Evolutionary conservation across 352 stramenopile species (phyloP).

Genomic region (Peronospora farinosa): DNA sequence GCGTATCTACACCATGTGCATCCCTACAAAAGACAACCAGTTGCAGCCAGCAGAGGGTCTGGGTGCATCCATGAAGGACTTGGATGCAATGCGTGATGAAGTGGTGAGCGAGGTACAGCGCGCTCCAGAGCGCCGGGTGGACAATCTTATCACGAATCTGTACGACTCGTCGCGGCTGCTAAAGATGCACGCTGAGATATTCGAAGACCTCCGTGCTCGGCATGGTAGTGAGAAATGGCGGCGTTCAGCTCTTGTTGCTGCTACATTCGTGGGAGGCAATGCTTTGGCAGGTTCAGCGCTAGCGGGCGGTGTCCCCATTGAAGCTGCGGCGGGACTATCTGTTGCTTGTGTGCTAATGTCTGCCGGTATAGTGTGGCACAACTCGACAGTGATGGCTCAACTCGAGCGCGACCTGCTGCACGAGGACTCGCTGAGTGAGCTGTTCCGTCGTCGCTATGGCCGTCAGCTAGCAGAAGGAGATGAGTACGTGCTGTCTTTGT

Average conservation of each 20-base stretch:
- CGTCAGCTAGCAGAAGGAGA: slow-evolving; percentile 94
- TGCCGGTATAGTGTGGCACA: slow-evolving; percentile 86
- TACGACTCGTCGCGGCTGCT: slow-evolving; percentile 89
- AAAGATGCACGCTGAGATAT: slow-evolving; percentile 92
- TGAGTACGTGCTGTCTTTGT: slow-evolving; percentile 94
- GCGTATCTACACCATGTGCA: slow-evolving; percentile 99
- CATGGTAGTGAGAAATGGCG: slow-evolving; percentile 81
- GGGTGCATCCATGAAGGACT: slow-evolving; percentile 86
- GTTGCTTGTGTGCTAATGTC: slow-evolving; percentile 72
- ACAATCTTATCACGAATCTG: slow-evolving; percentile 99
- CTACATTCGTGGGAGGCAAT: slow-evolving; percentile 64
- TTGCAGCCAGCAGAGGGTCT: slow-evolving; percentile 43
- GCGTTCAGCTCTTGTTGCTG: slow-evolving; percentile 54
- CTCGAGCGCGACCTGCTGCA: slow-evolving; percentile 83
- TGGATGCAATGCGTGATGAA: slow-evolving; percentile 94
- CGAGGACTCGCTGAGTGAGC: slow-evolving; percentile 83
- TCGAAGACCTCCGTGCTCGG: slow-evolving; percentile 72
- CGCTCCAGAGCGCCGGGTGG: slow-evolving; percentile 94
- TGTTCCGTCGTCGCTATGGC: slow-evolving; percentile 92
- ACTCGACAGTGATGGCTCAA: slow-evolving; percentile 80
- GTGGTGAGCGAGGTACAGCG: slow-evolving; percentile 97
- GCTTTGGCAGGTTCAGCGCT: slow-evolving; percentile 69
- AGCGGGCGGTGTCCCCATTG: slow-evolving; percentile 66
- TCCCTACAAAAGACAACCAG: slow-evolving; percentile 82
- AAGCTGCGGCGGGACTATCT: slow-evolving; percentile 79